Evolutionary conservation across 2,329 filamentous ascomycete genomes (phyloP).

Genomic region (Fusarium keratoplasticum): DNA sequence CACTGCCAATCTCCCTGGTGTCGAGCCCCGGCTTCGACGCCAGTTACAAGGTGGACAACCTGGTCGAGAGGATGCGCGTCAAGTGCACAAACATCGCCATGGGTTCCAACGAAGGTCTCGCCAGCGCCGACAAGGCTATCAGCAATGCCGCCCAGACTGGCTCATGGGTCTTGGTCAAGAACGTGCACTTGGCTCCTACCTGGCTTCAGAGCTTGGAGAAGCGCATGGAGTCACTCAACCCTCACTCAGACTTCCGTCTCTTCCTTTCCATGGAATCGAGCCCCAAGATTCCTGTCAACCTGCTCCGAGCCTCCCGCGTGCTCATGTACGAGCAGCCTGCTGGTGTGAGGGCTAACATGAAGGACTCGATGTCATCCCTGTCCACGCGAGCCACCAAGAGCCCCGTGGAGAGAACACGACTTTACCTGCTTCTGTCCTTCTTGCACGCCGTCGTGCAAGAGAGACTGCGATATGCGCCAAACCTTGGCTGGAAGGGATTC

Average conservation of each 20-base stretch:
- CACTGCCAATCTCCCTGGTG: conserved; percentile 88
- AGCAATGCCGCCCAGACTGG: conserved; percentile 91
- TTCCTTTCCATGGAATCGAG: conserved; percentile 99
- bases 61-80: conserved; percentile 85
- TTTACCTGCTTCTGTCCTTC: conserved; percentile 94
- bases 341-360: conserved; percentile 97
- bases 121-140: conserved; percentile 95
- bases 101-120: conserved; percentile 95
- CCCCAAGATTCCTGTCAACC: conserved; percentile 95
- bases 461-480: conserved; percentile 91
- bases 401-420: conserved; percentile 88
- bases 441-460: conserved; percentile 97
- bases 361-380: conserved; percentile 90
- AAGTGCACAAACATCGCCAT: conserved; percentile 98
- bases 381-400: conserved; percentile 80
- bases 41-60: conserved; percentile 97
- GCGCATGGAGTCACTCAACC: conserved; percentile 93
- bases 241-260: conserved; percentile 90
- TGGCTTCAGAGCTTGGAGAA: conserved; percentile 99
- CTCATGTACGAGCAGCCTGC: conserved; percentile 99
- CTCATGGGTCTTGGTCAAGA: conserved; percentile 98
- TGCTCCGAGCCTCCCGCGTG: conserved; percentile 91
- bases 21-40: conserved; percentile 98
- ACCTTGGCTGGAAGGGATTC: conserved; percentile 96
- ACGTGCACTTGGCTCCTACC: conserved; percentile 93